A percentile compares a stretch with the other conserved stretches of the same genome.
These are phyloP conservation scores for Phytophthora macrochlamydospora DNA, from an alignment of 352 stramenopile genomes.

Conservation along the genomic window DNA sequence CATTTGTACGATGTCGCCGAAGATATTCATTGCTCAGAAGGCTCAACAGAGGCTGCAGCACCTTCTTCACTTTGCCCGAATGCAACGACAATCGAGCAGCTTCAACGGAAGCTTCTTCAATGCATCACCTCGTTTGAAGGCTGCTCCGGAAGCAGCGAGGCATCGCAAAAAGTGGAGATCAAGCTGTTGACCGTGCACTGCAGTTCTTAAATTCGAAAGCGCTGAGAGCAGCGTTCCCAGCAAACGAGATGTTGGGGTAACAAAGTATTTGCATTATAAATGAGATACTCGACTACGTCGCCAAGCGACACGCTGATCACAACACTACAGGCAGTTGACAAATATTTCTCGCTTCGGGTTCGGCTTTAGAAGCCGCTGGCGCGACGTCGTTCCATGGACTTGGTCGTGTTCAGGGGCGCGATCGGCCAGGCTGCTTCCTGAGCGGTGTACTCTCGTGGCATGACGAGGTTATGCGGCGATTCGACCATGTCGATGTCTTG, in stretches of 20 bases:
- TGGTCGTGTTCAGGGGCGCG: slow-evolving; percentile 13
- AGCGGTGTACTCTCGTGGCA: slow-evolving; percentile 43
- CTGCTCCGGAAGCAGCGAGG: slow-evolving; percentile 46
- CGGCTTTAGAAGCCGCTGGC: slow-evolving; percentile 29
- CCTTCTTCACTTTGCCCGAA: slow-evolving; percentile 13
- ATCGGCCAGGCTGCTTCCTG: slow-evolving; percentile 19
- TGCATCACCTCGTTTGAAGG: slow-evolving; percentile 76
- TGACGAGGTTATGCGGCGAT: slow-evolving; percentile 45
- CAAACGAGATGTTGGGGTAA: slow-evolving; percentile 1
- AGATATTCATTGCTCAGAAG: background rate
- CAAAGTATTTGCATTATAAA: background rate
- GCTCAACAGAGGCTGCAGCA: background rate
- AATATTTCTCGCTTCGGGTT: background rate
- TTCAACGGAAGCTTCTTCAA: slow-evolving; percentile 68
- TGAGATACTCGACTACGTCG: slow-evolving; percentile 1
- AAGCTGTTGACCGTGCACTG: slow-evolving; percentile 56
- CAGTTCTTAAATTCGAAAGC: slow-evolving; percentile 58
- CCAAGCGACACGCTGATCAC: slow-evolving; percentile 15
- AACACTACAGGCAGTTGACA: background rate
- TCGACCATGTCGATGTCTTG: slow-evolving; percentile 40
- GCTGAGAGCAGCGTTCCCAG: slow-evolving; percentile 27
- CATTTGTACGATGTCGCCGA: slow-evolving; percentile 36
- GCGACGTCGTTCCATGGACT: slow-evolving; percentile 53
- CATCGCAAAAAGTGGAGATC: slow-evolving; percentile 54
- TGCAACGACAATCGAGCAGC: slow-evolving; percentile 37